A percentile compares a stretch with the other conserved stretches of the same genome.
Conservation (phyloP, 169 alveolate genomes). For the Fabrea salina region DNA sequence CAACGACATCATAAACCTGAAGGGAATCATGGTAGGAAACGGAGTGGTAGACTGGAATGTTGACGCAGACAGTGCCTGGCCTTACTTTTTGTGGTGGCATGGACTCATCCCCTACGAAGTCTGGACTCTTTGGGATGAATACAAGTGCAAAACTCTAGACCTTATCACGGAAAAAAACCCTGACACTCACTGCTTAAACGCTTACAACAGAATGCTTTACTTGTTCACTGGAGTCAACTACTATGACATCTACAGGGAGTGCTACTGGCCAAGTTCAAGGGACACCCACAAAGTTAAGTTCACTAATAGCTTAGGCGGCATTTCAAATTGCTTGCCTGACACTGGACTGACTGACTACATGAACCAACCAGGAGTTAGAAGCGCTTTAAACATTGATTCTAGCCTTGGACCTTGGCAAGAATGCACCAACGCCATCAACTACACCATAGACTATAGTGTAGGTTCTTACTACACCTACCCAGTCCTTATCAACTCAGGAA, state of each 20-base stretch:
- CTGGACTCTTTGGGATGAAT: background rate
- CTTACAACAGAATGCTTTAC: background rate
- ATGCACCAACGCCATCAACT: background rate
- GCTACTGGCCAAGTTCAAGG: background rate
- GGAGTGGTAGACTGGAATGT: conserved; percentile 41
- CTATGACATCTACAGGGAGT: conserved; percentile 12
- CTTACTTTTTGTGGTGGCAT: background rate
- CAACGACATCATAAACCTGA: conserved; percentile 27
- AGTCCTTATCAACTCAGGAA: conserved; percentile 18
- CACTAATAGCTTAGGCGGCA: background rate
- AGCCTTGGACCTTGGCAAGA: conserved; percentile 22
- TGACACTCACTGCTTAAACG: background rate
- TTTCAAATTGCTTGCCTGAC: conserved; percentile 18
- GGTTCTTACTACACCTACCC: conserved; percentile 47
- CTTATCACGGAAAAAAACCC: background rate
- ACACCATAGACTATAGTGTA: background rate
- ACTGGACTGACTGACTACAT: background rate
- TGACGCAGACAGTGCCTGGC: background rate
- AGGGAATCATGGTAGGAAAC: conserved; percentile 68
- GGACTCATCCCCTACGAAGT: background rate
- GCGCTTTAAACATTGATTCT: conserved; percentile 33
- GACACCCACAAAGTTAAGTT: background rate
- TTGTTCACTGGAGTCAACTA: background rate
- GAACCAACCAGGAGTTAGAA: conserved; percentile 51
- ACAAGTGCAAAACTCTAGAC: background rate